Percentiles rank a stretch among this genome's conserved stretches.
Conservation (phyloP, 1,284 basidiomycete genomes). For the Trichosporon coremiiforme region DNA sequence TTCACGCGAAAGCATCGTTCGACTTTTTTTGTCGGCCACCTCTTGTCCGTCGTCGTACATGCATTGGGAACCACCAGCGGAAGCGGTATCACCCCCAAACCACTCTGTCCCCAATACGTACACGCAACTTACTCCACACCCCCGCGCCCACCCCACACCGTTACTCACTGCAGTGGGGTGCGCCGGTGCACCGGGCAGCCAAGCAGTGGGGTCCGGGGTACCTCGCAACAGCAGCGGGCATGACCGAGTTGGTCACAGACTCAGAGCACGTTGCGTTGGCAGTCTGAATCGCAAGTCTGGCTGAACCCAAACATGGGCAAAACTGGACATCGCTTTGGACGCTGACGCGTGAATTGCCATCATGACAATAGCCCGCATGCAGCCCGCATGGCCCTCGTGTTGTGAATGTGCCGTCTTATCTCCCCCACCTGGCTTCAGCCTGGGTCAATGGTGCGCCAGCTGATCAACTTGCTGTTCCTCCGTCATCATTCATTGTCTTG, state of each 20-base stretch:
- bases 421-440: neutral
- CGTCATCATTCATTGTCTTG: neutral
- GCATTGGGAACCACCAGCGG: neutral
- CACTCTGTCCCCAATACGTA: neutral
- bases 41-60: no score
- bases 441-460: neutral
- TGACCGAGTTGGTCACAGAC: no score
- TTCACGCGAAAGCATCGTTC: conserved; percentile 8
- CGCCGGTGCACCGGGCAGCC: no score
- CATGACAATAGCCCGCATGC: neutral
- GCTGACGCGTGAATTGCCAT: no score
- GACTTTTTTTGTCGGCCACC: neutral
- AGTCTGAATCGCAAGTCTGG: no score
- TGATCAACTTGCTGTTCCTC: conserved; percentile 3
- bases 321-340: no score
- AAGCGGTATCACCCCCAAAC: neutral
- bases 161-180: neutral
- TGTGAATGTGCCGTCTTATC: conserved; percentile 3
- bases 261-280: no score
- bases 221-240: no score
- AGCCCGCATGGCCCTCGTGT: conserved; percentile 1
- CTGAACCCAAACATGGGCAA: no score
- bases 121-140: neutral
- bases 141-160: neutral
- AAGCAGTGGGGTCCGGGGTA: no score